Percentiles rank a stretch among this genome's conserved stretches.
phyloP scores from a whole-genome alignment of 345 rosid species.

The Hypericum perforatum region DNA sequence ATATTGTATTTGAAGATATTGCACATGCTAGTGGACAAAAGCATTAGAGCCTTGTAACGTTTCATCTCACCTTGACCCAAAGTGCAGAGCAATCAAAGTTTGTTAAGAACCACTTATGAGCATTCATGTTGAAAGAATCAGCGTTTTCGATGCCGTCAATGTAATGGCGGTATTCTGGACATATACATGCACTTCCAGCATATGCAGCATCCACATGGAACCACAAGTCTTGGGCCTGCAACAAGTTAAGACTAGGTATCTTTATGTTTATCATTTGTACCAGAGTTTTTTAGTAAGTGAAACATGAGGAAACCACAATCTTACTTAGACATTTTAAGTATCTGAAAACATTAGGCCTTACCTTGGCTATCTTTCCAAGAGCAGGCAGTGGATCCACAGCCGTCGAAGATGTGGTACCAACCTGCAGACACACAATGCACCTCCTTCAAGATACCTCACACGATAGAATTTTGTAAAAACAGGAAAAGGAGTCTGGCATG shows the following conservation, averaged over 20 bases:
- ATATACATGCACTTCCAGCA: constrained; percentile 90
- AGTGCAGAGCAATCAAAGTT: constrained; percentile 80
- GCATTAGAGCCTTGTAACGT: no score
- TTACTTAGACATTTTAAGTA: no score
- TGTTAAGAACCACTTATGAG: constrained; percentile 88
- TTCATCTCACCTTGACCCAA: constrained; percentile 68
- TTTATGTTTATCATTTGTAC: no score
- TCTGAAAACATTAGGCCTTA: constrained; percentile 10
- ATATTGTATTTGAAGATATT: no score
- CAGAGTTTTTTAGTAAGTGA: no score
- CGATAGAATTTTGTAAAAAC: not conserved
- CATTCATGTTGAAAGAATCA: constrained; percentile 88
- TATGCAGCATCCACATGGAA: constrained; percentile 90
- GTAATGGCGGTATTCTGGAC: constrained; percentile 71
- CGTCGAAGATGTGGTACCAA: constrained; percentile 83
- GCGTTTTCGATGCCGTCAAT: constrained; percentile 80
- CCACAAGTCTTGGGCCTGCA: constrained; percentile 63
- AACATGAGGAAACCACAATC: no score
- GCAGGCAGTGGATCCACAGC: constrained; percentile 69
- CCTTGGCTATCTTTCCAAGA: constrained; percentile 63
- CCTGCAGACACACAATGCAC: constrained; percentile 29
- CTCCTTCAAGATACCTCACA: constrained; percentile 1
- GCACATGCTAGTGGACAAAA: no score
- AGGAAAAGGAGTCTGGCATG: constrained; percentile 3
- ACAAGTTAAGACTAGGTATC: no score